Conservation (phyloP, 2,329 filamentous ascomycete species). For the Fusarium sp. region DNA sequence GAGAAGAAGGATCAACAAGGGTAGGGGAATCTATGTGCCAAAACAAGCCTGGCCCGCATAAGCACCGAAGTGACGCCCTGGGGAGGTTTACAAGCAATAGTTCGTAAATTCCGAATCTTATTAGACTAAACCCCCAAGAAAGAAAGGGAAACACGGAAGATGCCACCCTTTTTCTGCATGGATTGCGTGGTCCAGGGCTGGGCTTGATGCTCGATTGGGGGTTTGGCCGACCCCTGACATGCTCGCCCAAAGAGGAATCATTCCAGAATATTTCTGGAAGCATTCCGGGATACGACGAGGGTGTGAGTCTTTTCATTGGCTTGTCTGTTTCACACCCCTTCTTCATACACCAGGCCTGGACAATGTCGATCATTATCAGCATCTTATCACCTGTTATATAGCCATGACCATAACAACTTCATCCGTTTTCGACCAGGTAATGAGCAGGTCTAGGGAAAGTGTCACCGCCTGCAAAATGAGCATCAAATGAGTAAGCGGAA, state of each 20-base stretch:
- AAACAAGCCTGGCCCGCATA: slow-evolving; percentile 41
- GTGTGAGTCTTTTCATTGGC: slow-evolving; percentile 17
- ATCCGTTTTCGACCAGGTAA: slow-evolving; percentile 2
- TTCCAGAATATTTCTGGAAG: slow-evolving; percentile 47
- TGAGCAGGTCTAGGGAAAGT: not conserved
- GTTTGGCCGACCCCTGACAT: slow-evolving; percentile 26
- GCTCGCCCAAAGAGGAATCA: slow-evolving; percentile 29
- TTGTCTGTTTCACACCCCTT: slow-evolving; percentile 4
- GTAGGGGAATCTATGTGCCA: slow-evolving; percentile 2
- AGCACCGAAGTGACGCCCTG: slow-evolving; percentile 46
- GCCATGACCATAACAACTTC: not conserved
- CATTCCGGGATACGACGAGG: slow-evolving; percentile 25
- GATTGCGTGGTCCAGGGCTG: slow-evolving; percentile 19
- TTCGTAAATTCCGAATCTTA: slow-evolving; percentile 7
- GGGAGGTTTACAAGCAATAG: slow-evolving; percentile 1
- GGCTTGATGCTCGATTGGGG: not conserved
- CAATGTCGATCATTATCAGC: slow-evolving; percentile 19
- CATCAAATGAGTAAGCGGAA: not conserved
- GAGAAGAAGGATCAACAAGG: slow-evolving; percentile 27
- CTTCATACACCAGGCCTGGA: not conserved
- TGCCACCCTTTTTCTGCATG: slow-evolving; percentile 22
- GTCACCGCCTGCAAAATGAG: slow-evolving; percentile 6
- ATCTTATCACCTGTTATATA: slow-evolving; percentile 8
- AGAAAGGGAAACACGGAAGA: not conserved
- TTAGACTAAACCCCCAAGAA: not conserved